Evolutionary conservation across 345 rosid genomes (phyloP).

Genomic region (Hibiscus trionum): DNA sequence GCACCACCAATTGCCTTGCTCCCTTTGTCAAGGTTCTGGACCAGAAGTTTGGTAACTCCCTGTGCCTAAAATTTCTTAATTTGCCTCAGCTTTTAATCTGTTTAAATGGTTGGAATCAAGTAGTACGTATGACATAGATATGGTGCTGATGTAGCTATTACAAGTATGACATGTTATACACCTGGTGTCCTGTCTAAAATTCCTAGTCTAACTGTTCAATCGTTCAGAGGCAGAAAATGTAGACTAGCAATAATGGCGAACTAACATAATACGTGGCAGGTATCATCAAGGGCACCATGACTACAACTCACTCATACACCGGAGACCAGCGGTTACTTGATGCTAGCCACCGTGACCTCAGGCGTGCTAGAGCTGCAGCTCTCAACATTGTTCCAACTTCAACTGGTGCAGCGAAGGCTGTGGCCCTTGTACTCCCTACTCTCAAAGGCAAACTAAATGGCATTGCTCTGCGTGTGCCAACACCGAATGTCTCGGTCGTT

Average conservation of each 20-base stretch:
- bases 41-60: conserved; percentile 73
- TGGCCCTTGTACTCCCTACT: conserved; percentile 82
- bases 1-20: conserved; percentile 97
- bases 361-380: conserved; percentile 96
- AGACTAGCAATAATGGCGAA: not conserved
- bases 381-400: conserved; percentile 95
- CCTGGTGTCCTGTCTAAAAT: too few relatives aligned
- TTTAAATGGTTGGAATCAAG: not conserved
- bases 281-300: conserved; percentile 96
- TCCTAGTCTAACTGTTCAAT: too few relatives aligned
- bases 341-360: conserved; percentile 91
- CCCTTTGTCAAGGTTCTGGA: conserved; percentile 98
- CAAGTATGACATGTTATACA: not conserved
- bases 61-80: conserved; percentile 1
- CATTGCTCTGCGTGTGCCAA: conserved; percentile 90
- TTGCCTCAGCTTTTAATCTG: not conserved
- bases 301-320: conserved; percentile 96
- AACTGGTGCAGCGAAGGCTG: conserved; percentile 95
- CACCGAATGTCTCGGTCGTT: conserved; percentile 92
- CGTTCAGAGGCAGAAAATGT: not conserved
- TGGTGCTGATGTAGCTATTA: not conserved
- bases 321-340: conserved; percentile 94
- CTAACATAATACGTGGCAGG: conserved; percentile 32
- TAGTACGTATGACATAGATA: not conserved
- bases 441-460: conserved; percentile 94